A percentile compares a stretch with the other conserved stretches of the same genome.
Evolutionary conservation across 23 red algal genomes (phyloP).

Genomic region (Gracilariopsis chorda): DNA sequence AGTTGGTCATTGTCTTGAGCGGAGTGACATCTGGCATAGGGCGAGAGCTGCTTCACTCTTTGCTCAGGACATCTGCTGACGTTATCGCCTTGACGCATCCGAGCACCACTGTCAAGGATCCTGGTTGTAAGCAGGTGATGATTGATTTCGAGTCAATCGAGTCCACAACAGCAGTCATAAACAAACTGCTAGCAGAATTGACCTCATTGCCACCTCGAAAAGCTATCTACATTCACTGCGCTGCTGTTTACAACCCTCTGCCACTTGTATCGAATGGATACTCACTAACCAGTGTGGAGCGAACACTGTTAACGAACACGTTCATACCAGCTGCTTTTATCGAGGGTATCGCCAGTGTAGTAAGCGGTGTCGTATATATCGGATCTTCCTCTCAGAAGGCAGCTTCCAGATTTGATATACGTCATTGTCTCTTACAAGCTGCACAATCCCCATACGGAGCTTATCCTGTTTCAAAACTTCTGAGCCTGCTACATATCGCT

Average conservation of each 20-base stretch:
- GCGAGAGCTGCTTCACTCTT: neutral
- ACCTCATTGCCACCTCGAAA: neutral
- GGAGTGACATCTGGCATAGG: constrained; percentile 53
- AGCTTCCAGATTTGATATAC: neutral
- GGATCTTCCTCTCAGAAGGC: constrained; percentile 37
- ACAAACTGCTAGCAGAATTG: neutral
- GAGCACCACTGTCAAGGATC: neutral
- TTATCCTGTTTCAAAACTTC: constrained; percentile 44
- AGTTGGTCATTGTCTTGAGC: constrained; percentile 32
- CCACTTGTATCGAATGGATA: neutral
- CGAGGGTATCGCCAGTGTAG: neutral
- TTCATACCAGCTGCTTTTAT: constrained; percentile 26
- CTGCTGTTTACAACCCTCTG: constrained; percentile 32
- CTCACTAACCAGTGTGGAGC: neutral
- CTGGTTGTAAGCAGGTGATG: neutral
- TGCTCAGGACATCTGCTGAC: neutral
- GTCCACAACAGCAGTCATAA: neutral
- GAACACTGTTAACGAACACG: constrained; percentile 29
- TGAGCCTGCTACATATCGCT: neutral
- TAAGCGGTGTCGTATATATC: constrained; percentile 29
- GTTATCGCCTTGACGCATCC: constrained; percentile 19
- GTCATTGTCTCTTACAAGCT: neutral
- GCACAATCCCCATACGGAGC: constrained; percentile 9
- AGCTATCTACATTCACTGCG: constrained; percentile 29
- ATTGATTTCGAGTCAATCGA: constrained; percentile 20